These are phyloP conservation scores for Pichia sp. DNA, from an alignment of 1,139 yeast genomes.

Conservation along the genomic window DNA sequence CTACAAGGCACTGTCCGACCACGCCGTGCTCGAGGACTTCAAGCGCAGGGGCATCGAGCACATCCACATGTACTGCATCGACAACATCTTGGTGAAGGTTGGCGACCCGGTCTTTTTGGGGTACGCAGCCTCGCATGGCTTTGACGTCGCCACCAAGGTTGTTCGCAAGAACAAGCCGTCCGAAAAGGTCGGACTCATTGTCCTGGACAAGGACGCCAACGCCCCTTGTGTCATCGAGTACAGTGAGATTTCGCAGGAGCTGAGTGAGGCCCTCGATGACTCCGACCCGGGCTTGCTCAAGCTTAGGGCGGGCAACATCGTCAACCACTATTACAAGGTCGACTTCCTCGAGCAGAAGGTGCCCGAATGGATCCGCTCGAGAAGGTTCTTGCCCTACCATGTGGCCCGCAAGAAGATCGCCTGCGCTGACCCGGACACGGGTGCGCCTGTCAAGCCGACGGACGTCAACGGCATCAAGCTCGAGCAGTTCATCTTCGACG, in stretches of 20 bases:
- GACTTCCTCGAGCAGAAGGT: slow-evolving; percentile 56
- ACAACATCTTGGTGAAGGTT: slow-evolving; percentile 83
- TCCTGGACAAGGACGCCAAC: slow-evolving; percentile 52
- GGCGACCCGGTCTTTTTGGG: slow-evolving; percentile 95
- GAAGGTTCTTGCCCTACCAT: slow-evolving; percentile 77
- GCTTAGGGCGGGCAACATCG: slow-evolving; percentile 94
- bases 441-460: slow-evolving; percentile 53
- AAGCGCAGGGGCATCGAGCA: slow-evolving; percentile 70
- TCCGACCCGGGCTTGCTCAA: slow-evolving; percentile 49
- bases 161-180: slow-evolving; percentile 86
- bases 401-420: slow-evolving; percentile 84
- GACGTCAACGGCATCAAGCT: slow-evolving; percentile 87
- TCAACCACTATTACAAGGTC: slow-evolving; percentile 90
- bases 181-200: slow-evolving; percentile 92
- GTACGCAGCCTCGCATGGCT: slow-evolving; percentile 62
- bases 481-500: slow-evolving; percentile 97
- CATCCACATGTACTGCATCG: slow-evolving; percentile 95
- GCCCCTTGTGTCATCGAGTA: slow-evolving; percentile 93
- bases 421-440: slow-evolving; percentile 42
- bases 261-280: slow-evolving; percentile 56
- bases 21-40: slow-evolving; percentile 67
- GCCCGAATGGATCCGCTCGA: slow-evolving; percentile 66
- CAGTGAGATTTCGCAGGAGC: slow-evolving; percentile 75
- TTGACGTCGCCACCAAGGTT: slow-evolving; percentile 85
- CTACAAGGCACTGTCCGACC: slow-evolving; percentile 71